Evolutionary conservation across 495 filamentous ascomycete species (phyloP).

Genomic region (Neurospora sp.): DNA sequence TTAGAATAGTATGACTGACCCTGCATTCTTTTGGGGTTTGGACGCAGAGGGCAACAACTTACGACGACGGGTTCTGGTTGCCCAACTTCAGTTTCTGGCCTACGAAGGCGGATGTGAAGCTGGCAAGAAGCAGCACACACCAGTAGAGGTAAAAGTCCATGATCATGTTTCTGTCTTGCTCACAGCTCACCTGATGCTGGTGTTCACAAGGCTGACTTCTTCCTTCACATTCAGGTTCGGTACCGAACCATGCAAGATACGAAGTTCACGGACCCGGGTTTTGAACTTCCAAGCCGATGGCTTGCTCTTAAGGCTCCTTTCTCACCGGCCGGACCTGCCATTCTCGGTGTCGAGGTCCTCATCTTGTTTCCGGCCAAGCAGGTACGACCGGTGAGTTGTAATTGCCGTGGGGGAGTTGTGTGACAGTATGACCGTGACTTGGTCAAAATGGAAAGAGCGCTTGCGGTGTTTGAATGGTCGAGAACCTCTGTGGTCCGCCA

Average conservation of each 20-base stretch:
- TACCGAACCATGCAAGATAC: background rate
- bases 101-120: background rate
- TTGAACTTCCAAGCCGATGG: background rate
- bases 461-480: background rate
- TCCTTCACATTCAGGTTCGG: background rate
- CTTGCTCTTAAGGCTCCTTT: background rate
- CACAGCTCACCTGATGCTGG: background rate
- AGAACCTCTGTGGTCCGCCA: background rate
- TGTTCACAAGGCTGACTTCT: background rate
- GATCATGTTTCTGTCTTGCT: background rate
- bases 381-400: background rate
- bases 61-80: background rate
- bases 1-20: background rate
- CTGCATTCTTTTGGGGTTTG: background rate
- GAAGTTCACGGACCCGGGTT: background rate
- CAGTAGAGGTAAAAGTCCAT: background rate
- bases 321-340: background rate
- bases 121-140: background rate
- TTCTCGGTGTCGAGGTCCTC: background rate
- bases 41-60: background rate
- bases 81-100: background rate
- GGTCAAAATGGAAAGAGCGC: background rate
- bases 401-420: background rate
- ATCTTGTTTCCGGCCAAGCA: background rate
- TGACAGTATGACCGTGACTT: background rate